Conservation (phyloP, 2,329 filamentous ascomycete species). For the Claviceps digitariae region DNA sequence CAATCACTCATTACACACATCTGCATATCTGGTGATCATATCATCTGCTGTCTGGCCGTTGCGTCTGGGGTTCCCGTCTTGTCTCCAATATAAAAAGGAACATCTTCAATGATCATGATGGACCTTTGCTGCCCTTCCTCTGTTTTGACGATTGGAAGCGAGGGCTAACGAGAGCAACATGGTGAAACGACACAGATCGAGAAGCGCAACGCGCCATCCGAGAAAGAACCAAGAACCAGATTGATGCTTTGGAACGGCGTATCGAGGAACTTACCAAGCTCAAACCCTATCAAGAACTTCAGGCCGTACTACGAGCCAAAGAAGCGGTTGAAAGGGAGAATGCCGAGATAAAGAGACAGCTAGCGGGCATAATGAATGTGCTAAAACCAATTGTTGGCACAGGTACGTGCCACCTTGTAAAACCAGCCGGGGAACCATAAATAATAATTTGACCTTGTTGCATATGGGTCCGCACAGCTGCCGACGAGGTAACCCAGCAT, state of each 20-base stretch:
- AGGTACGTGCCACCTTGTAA: conserved; percentile 8
- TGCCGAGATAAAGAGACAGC: conserved; percentile 56
- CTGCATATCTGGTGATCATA: background rate
- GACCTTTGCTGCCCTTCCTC: no score
- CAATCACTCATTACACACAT: background rate
- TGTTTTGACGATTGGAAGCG: background rate
- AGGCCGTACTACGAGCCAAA: conserved; percentile 61
- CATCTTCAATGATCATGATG: no score
- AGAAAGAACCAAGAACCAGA: conserved; percentile 68
- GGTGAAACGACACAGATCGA: conserved; percentile 46
- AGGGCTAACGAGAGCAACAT: background rate
- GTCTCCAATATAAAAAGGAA: no score
- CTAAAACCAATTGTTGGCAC: conserved; percentile 43
- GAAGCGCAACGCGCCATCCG: conserved; percentile 78
- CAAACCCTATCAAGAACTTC: conserved; percentile 73
- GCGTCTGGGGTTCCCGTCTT: no score
- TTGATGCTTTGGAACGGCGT: conserved; percentile 57
- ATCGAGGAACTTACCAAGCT: conserved; percentile 67
- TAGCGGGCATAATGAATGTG: conserved; percentile 51
- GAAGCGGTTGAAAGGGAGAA: conserved; percentile 69
- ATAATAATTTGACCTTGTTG: no score
- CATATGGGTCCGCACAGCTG: background rate
- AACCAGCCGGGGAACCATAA: no score
- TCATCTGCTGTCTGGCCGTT: background rate
- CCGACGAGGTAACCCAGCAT: background rate